Evolutionary conservation across 495 filamentous ascomycete genomes (phyloP), one percentile per base, ranked within the genome.

Genomic region (Neurospora sp.): DNA sequence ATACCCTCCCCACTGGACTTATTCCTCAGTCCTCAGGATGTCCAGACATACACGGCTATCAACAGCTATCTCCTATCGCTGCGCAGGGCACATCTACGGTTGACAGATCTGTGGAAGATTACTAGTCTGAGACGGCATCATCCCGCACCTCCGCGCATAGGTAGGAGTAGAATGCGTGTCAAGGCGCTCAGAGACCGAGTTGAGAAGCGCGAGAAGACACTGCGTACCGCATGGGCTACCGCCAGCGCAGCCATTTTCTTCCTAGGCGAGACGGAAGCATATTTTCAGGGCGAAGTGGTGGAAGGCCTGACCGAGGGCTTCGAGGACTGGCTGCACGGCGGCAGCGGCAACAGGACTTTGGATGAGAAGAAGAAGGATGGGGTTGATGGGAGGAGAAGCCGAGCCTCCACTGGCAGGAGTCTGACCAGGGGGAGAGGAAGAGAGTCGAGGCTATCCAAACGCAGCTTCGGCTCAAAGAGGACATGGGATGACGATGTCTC

Each of bases 251-350:
- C 93, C 1, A 85, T 95, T 1, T 97, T 97, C 81, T 91, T 98
- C 73, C 84, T 99, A 4, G 91, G 91, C 1, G 94, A 97, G 74
- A 88, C 91, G 14, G 91, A 93, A 71, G 89, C 87, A 14, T 98
- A 96, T 74, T 90, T 98, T 73, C 94, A 97, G 78, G 93, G 92
- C 3, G 94, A 98, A 79, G 91, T 98, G 1, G 89, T 97, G 20
- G 87, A 90, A 70, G 90, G 89, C 9, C 91, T 92, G 0, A 97
- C 92, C 86, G 84, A 80, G 84, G 92, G 91, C 79, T 92, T 86
- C 61, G 82, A 85, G 38, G 70, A 70, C 9, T 86, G 86, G 86
- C 75, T 87, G 8, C 75, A 69, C 4, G 81, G 79, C n/a, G 82
- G 82, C 8, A 76, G 75, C 14, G 73, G 75, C 20, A 77, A 80